phyloP scores from a whole-genome alignment of 345 rosid species.

The Reutealis trisperma region DNA sequence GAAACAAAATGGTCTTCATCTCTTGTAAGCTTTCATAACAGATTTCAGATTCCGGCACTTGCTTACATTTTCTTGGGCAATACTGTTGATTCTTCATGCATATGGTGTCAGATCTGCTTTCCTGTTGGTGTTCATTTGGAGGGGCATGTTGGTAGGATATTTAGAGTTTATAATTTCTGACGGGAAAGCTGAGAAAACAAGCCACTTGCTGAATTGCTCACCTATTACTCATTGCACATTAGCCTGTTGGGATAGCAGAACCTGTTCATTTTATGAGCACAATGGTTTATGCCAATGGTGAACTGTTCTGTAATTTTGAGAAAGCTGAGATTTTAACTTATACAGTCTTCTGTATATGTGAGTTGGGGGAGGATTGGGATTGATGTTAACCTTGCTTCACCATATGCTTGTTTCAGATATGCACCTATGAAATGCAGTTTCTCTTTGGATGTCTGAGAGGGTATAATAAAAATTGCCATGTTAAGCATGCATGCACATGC shows the following conservation, averaged over 20 bases:
- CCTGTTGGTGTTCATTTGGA: background rate
- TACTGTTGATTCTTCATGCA: background rate
- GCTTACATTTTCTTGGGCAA: background rate
- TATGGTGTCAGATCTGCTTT: background rate
- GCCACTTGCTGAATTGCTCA: background rate
- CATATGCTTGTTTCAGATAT: background rate
- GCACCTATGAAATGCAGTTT: background rate
- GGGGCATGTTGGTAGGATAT: background rate
- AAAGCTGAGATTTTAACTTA: background rate
- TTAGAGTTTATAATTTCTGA: background rate
- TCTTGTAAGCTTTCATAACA: background rate
- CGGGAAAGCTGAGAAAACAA: background rate
- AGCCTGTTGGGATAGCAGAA: background rate
- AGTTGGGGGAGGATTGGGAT: background rate
- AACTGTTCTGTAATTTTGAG: background rate
- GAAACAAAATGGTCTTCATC: background rate
- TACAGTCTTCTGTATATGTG: background rate
- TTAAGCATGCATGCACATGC: constrained; percentile 3
- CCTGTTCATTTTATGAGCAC: background rate
- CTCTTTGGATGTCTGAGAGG: background rate
- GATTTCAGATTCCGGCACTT: background rate
- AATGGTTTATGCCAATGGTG: background rate
- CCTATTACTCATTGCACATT: background rate
- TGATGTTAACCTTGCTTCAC: constrained; percentile 1
- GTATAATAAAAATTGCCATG: background rate